A percentile compares a stretch with the other conserved stretches of the same genome.
phyloP scores from a whole-genome alignment of 441 rosid species.

The Pelargonium australe region DNA sequence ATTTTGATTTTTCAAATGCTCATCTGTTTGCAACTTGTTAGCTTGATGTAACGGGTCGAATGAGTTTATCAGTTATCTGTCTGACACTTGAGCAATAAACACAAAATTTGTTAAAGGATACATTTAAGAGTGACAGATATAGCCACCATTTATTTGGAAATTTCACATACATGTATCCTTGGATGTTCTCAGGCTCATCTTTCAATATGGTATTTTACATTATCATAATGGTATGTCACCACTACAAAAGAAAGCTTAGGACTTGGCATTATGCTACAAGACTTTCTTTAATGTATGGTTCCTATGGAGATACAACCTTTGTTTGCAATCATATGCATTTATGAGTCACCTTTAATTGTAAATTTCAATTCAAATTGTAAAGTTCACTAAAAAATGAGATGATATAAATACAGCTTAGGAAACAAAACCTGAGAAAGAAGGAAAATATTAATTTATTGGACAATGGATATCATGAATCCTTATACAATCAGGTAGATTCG shows the following conservation, averaged over 20 bases:
- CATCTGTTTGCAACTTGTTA: constrained; percentile 4
- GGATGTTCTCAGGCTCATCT: neutral
- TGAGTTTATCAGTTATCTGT: no score
- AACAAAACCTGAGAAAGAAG: neutral
- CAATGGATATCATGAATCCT: neutral
- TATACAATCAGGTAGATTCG: neutral
- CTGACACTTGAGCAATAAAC: no score
- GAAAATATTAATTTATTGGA: neutral
- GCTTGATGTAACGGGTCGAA: neutral
- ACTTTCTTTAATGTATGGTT: neutral
- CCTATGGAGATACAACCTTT: neutral
- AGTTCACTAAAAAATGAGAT: neutral
- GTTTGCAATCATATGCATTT: neutral
- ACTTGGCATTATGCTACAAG: neutral
- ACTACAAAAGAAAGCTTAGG: neutral
- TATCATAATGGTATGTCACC: neutral
- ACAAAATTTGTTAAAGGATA: no score
- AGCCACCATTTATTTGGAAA: no score
- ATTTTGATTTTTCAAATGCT: constrained; percentile 6
- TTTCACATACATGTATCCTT: no score
- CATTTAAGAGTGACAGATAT: no score
- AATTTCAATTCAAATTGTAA: neutral
- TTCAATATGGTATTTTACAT: neutral
- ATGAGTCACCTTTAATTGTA: neutral
- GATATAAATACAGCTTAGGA: neutral